Evolutionary conservation across 441 rosid species (phyloP), one percentile per base, ranked within the genome.

Genomic region (Melastoma candidum): DNA sequence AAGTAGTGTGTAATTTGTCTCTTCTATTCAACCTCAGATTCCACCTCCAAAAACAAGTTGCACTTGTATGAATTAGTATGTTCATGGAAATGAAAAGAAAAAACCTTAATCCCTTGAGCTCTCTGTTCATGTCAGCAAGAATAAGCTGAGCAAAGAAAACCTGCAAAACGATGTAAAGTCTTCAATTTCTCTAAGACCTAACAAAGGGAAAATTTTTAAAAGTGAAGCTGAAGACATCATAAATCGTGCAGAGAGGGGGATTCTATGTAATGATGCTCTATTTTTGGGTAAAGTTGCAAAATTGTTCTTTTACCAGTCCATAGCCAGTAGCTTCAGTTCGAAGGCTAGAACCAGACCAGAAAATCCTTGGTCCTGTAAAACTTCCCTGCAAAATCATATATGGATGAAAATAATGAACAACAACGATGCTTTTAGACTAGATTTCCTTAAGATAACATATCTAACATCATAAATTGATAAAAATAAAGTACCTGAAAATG

Each of bases 261-360:
- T 36, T 36, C 41, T 4, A 6, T 36, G 41, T 0, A 36, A 36
- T 36, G 41, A 36, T 36, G 41, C 41, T 36, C 6, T 36, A 36
- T 36, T 36, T 36, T 36, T 36, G 41, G 41, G 41, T 36, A 36
- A 36, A 36, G 41, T 6, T 9, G 8, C 41, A 36, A 36, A 36
- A 29, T 4, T 4, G 41, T 36, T 36, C 41, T 36, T 56, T 77
- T 86, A 94, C 99, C 96, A 94, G 84, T 44, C 97, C 99, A 74
- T 94, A 94, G 73, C 97, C 99, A 67, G 96, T 87, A 63, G 97
- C 99, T 81, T 94, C 99, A 58, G 99, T 94, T 68, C 96, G 90
- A 54, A 94, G 99, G 71, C 97, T 94, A 70, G 96, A 94, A 57
- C 96, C 96, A 53, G 99, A 87, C 97, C 96, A 94, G 68, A 81